Evolutionary conservation across 2,329 filamentous ascomycete species (phyloP), one percentile per base, ranked within the genome.

Genomic region (Magnaporthiopsis incrustans): DNA sequence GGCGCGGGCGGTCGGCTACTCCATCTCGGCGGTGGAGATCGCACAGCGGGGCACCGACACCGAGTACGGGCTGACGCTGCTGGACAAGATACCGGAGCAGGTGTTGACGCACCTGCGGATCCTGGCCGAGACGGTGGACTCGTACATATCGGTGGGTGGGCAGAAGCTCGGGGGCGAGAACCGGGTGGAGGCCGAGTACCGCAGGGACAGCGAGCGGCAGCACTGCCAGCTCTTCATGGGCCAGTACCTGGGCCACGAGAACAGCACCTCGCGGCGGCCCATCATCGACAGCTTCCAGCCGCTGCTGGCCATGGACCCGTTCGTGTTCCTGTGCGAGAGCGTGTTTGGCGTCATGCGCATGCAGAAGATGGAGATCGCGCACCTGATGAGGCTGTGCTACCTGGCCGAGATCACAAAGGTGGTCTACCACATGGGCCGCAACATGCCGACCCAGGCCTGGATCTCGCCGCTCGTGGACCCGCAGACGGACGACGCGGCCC

Each of bases 321-420:
- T 96, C 73, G 76, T 90, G 3, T 96, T 97, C 76, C 78, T 98
- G 63, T 87, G 90, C 18, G 90, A 97, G 72, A 88, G 86, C 70
- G 86, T 90, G 1, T 84, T 92, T 62, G 89, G 87, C 64, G 74
- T 96, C 25, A 82, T 85, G 8, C 83, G 89, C 11, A 82, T 88
- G 2, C 83, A 92, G 33, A 80, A 84, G 57, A 82, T 91, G 56
- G 90, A 96, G 64, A 85, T 96, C 57, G 84, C 88, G 57, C 90
- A 97, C 73, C 75, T 98, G 62, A 77, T 98, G 61, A 87, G 89
- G 53, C 79, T 98, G 59, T 97, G 92, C 77, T 97, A 96, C 72
- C 82, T 96, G 64, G 91, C 91, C 3, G 95, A 99, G 76, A 86
- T 99, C 65, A 86, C 96, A 66, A 96, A 96, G 76, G 87, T 92